Conservation (phyloP, 2,329 filamentous ascomycete genomes). For the Aspergillus calidoustus region DNA sequence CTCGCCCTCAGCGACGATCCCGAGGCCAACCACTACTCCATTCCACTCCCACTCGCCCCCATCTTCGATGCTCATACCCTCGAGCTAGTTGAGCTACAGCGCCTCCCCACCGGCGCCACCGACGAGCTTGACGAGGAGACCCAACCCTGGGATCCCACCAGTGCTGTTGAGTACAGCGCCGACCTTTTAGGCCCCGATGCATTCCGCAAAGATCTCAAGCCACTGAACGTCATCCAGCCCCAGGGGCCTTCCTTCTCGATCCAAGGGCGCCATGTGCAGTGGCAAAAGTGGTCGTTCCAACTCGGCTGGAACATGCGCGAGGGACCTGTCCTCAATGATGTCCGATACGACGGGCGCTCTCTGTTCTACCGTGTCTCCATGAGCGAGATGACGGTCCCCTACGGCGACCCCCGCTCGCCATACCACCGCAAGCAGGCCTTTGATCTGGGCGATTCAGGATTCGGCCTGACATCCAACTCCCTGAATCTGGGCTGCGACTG, state of each 20-base stretch:
- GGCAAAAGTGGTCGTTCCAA: constrained; percentile 51
- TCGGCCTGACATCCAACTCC: constrained; percentile 50
- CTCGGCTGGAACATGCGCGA: constrained; percentile 53
- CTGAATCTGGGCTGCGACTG: constrained; percentile 49
- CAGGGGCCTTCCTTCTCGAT: constrained; percentile 41
- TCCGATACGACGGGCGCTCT: constrained; percentile 44
- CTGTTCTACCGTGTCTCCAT: constrained; percentile 50
- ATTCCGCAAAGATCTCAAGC: constrained; percentile 30
- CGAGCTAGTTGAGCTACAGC: constrained; percentile 55
- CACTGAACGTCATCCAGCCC: constrained; percentile 42
- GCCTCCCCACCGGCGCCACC: constrained; percentile 49
- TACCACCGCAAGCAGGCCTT: constrained; percentile 50
- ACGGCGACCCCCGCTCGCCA: constrained; percentile 47
- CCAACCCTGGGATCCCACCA: constrained; percentile 31
- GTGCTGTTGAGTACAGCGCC: constrained; percentile 29
- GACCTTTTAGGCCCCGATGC: constrained; percentile 23
- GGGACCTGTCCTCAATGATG: constrained; percentile 47
- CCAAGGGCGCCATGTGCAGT: constrained; percentile 36
- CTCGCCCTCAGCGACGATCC: constrained; percentile 2
- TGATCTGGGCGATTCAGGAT: constrained; percentile 50
- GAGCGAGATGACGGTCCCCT: constrained; percentile 52
- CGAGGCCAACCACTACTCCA: constrained; percentile 63
- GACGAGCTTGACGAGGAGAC: constrained; percentile 37
- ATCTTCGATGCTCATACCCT: no score
- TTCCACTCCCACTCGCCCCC: constrained; percentile 56